These are phyloP conservation scores for Cenchrus purpureus DNA, from an alignment of 176 grass and related monocot species.

Conservation along the genomic window DNA sequence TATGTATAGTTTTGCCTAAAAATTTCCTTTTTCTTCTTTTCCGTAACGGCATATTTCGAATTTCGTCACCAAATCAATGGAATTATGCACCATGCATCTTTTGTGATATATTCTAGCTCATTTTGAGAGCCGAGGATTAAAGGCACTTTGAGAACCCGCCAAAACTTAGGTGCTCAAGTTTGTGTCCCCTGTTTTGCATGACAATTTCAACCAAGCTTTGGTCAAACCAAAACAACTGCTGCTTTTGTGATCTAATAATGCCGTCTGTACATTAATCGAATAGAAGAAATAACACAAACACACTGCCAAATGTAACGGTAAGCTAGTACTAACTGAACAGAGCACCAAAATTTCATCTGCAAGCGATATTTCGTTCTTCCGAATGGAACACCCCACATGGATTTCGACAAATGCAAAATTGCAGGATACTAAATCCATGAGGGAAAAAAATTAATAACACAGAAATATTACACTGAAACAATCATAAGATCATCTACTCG, in stretches of 20 bases:
- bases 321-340: neutral
- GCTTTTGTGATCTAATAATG: neutral
- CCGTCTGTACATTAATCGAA: neutral
- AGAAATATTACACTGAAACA: no score
- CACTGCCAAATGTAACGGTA: neutral
- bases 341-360: conserved; percentile 8
- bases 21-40: no score
- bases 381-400: neutral
- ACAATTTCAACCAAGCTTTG: no score
- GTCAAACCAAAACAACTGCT: neutral
- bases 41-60: no score
- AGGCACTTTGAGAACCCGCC: no score
- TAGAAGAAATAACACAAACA: neutral
- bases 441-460: no score
- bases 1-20: no score
- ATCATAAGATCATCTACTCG: no score
- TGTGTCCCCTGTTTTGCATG: neutral
- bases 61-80: no score
- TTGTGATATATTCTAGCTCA: neutral
- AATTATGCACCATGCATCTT: neutral
- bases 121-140: neutral
- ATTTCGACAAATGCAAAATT: conserved; percentile 33
- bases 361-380: neutral
- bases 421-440: conserved; percentile 33
- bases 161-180: neutral